Conservation (phyloP, 345 rosid genomes). For the Bruguiera gymnorhiza region DNA sequence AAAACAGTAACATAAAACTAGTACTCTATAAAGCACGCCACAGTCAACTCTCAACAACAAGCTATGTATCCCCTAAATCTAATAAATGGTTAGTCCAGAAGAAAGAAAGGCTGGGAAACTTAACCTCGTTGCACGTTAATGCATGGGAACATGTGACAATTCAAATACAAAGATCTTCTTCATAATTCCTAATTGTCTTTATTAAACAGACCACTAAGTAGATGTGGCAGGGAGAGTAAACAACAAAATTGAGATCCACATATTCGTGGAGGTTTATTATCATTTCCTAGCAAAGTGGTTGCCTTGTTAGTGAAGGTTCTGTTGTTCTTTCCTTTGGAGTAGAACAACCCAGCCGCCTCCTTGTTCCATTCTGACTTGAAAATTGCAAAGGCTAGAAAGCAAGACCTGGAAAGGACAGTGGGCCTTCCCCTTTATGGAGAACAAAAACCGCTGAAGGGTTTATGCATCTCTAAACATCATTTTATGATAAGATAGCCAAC, state of each 20-base stretch:
- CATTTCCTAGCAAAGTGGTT: not conserved
- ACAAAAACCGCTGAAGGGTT: not conserved
- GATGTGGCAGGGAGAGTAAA: not conserved
- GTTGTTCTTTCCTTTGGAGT: not conserved
- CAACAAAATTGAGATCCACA: not conserved
- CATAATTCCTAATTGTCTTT: not conserved
- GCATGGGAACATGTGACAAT: too few relatives aligned
- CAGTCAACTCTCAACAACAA: too few relatives aligned
- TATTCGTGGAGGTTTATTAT: not conserved
- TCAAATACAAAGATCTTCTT: too few relatives aligned
- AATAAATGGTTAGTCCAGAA: too few relatives aligned
- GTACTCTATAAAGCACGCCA: too few relatives aligned
- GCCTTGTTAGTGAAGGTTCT: not conserved
- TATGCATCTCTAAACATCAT: not conserved
- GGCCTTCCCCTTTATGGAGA: not conserved
- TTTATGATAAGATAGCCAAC: not conserved
- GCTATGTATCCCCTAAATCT: too few relatives aligned
- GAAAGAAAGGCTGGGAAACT: too few relatives aligned
- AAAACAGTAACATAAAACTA: too few relatives aligned
- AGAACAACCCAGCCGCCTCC: not conserved
- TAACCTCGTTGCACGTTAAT: too few relatives aligned
- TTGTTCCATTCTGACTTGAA: not conserved
- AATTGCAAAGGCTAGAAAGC: not conserved
- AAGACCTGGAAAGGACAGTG: not conserved
- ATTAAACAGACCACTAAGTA: not conserved